Conservation (phyloP, 495 filamentous ascomycete species). For the Neurospora intermedia region DNA sequence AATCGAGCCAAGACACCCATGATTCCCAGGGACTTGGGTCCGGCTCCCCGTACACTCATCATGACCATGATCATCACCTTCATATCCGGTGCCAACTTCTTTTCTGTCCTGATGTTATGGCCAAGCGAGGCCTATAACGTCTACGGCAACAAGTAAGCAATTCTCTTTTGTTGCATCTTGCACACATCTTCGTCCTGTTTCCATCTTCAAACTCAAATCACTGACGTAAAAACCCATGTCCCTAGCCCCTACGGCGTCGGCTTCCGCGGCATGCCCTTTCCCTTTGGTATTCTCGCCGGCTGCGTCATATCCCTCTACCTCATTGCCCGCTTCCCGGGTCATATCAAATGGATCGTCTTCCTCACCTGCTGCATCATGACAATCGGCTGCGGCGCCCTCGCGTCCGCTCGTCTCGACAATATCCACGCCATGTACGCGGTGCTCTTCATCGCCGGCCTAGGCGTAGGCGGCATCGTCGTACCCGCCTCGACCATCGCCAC, state of each 20-base stretch:
- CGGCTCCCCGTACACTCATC: slow-evolving; percentile 50
- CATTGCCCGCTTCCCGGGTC: slow-evolving; percentile 48
- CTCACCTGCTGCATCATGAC: slow-evolving; percentile 56
- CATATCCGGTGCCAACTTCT: slow-evolving; percentile 67
- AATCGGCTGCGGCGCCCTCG: slow-evolving; percentile 53
- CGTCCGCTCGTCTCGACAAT: slow-evolving; percentile 47
- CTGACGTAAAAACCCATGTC: background rate
- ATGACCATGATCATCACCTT: slow-evolving; percentile 62
- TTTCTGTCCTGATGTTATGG: slow-evolving; percentile 65
- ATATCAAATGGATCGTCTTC: slow-evolving; percentile 54
- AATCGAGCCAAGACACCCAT: slow-evolving; percentile 54
- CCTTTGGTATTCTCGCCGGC: slow-evolving; percentile 51
- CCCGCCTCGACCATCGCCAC: slow-evolving; percentile 47
- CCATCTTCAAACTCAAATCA: background rate
- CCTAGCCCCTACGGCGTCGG: slow-evolving; percentile 48
- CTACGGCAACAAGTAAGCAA: slow-evolving; percentile 49
- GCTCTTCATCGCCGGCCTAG: slow-evolving; percentile 53
- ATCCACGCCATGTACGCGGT: slow-evolving; percentile 50
- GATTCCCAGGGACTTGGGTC: slow-evolving; percentile 51
- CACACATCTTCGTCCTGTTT: background rate
- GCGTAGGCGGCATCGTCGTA: slow-evolving; percentile 65
- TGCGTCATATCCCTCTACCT: slow-evolving; percentile 53
- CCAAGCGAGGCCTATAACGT: slow-evolving; percentile 66
- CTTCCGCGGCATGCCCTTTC: slow-evolving; percentile 54
- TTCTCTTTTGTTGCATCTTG: background rate